Base-by-base conservation (phyloP, 2,329 filamentous ascomycete genomes). In the Aureobasidium mangrovei region DNA sequence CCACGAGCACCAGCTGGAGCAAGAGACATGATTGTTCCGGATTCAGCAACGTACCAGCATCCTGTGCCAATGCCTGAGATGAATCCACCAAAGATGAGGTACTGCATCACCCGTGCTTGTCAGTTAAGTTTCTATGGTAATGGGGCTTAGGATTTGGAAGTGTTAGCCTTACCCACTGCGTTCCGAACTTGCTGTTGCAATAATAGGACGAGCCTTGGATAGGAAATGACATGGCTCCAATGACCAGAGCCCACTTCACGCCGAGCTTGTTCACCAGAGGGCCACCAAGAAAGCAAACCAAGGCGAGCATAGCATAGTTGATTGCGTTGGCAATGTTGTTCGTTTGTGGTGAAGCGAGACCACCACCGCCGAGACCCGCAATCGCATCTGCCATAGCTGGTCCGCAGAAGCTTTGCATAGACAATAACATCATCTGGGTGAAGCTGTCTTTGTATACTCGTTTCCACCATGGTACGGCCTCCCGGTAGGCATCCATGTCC, bases 381-480 rank as follows among this genome's bases (percentile, higher is more conserved):
- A 54, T 54, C 4, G 53, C 53, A 42, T 54, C 53, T 48, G 53
- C 24, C 53, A 54, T 54, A 29, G 53, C 53, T n/a, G 53, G 53
- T 6, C 53, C 53, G 28, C 53, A 54, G 29, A 48, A 47, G 35
- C 72, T 71, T 58, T 76, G 74, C 7, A 75, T 61, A 39, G 72
- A 75, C 8, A 76, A 60, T 4, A 75, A 64, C 60, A 76, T 61
- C 74, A 76, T 76, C 62, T 76, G 73, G 4, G 73, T 76, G 59
- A 76, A 65, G 58, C 73, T 75, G 58, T 76, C 71, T 57, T 72
- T 71, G 64, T 71, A 72, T 4, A 75, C 58, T 3, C 71, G 67
- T 57, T 72, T 74, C 73, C 73, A 76, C 4, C 64, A 56, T 1
- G 73, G 73, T 1, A 65, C 63, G 1, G 54, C 62, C 6, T 60